Conservation (phyloP, 768 basidiomycete species). For the Hortiboletus flavorubellus region DNA sequence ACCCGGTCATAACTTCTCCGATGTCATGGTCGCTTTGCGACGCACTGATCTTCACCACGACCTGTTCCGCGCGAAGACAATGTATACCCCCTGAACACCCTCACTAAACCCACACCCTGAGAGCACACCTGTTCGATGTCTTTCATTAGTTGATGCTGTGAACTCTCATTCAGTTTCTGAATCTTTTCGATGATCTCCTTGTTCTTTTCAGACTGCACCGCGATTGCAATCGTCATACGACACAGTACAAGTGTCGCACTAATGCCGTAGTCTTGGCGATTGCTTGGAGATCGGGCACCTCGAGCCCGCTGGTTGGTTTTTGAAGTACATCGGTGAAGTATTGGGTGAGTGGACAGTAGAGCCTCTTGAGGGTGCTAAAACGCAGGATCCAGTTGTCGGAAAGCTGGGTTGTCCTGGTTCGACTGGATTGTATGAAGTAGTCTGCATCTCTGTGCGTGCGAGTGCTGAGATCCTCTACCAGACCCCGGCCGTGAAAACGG, state of each 20-base stretch:
- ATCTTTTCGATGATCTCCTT: slow-evolving; percentile 88
- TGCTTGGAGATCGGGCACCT: slow-evolving; percentile 85
- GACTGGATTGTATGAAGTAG: slow-evolving; percentile 67
- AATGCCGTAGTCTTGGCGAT: slow-evolving; percentile 71
- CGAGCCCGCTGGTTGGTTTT: slow-evolving; percentile 70
- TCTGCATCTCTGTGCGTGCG: slow-evolving; percentile 57
- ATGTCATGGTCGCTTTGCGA: slow-evolving; percentile 43
- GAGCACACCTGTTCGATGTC: slow-evolving; percentile 82
- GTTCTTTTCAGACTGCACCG: slow-evolving; percentile 86
- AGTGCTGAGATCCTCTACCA: slow-evolving; percentile 8
- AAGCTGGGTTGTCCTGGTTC: slow-evolving; percentile 54
- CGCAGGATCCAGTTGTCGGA: slow-evolving; percentile 90
- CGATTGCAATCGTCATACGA: slow-evolving; percentile 78
- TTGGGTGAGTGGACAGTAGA: slow-evolving; percentile 86
- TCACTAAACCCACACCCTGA: not conserved
- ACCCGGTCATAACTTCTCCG: slow-evolving; percentile 79
- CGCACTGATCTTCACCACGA: slow-evolving; percentile 71
- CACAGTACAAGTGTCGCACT: slow-evolving; percentile 70
- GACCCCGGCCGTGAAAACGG: not conserved
- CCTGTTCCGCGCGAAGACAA: slow-evolving; percentile 37
- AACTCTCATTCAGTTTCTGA: slow-evolving; percentile 73
- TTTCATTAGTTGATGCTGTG: slow-evolving; percentile 89
- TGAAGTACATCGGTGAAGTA: slow-evolving; percentile 84
- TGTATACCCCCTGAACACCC: slow-evolving; percentile 1
- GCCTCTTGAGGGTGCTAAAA: slow-evolving; percentile 76